phyloP scores from a whole-genome alignment of 306 rosid species.

The Trifolium repens region DNA sequence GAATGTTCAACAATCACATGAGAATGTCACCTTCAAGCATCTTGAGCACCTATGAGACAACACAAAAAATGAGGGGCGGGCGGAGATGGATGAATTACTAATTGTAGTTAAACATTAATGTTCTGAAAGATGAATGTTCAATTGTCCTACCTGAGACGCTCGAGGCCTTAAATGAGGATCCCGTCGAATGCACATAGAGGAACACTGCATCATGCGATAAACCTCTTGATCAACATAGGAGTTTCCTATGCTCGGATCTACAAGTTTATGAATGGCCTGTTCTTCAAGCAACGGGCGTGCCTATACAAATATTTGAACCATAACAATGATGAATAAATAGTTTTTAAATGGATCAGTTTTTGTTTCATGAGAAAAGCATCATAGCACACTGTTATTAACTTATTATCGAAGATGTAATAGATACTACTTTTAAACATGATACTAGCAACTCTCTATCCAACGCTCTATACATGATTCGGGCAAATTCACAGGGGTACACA shows the following conservation, averaged over 20 bases:
- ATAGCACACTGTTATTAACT: neutral
- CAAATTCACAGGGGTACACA: neutral
- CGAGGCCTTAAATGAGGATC: constrained; percentile 84
- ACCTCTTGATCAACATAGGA: constrained; percentile 65
- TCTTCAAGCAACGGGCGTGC: constrained; percentile 82
- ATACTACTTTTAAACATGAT: neutral
- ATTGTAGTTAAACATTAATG: neutral
- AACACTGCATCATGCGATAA: constrained; percentile 75
- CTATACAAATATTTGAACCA: constrained; percentile 51
- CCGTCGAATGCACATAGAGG: constrained; percentile 71
- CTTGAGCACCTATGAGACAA: constrained; percentile 71
- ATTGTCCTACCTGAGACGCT: constrained; percentile 81
- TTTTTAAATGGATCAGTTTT: neutral
- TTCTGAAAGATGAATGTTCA: neutral
- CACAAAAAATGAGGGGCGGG: constrained; percentile 5
- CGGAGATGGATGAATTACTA: neutral
- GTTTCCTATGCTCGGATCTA: constrained; percentile 73
- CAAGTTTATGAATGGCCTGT: constrained; percentile 55
- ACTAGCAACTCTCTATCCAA: neutral
- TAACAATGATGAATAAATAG: constrained; percentile 8
- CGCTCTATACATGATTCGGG: neutral
- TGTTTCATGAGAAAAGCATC: neutral
- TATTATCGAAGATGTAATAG: neutral
- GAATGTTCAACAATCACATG: constrained; percentile 43
- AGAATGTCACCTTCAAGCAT: constrained; percentile 83